A percentile compares a stretch with the other conserved stretches of the same genome.
Conservation (phyloP, 345 rosid species). For the thale cress (Arabidopsis thaliana) region TAIR10.1 NC_003070.9:6226001-6226500, state of each 20-base stretch:
- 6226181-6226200: constrained; percentile 64
- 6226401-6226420: constrained; percentile 81
- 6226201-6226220: constrained; percentile 59
- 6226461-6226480: not conserved
- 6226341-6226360: constrained; percentile 90
- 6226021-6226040: constrained; percentile 18
- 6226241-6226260: not conserved
- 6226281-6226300: constrained; percentile 29
- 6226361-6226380: constrained; percentile 82
- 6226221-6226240: constrained; percentile 60
- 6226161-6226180: constrained; percentile 63
- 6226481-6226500: constrained; percentile 47
- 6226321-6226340: constrained; percentile 94
- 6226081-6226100: constrained; percentile 36
- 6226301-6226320: constrained; percentile 71
- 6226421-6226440: not conserved
- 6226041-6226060: not conserved
- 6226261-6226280: not conserved
- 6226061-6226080: constrained; percentile 34
- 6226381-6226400: constrained; percentile 70
- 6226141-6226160: constrained; percentile 76
- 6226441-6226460: constrained; percentile 4
- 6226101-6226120: constrained; percentile 57
- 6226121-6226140: constrained; percentile 92
- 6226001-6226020: constrained; percentile 95